These are phyloP conservation scores for Aspergillus intermedius DNA, from an alignment of 2,329 filamentous ascomycete species.

Conservation along the genomic window DNA sequence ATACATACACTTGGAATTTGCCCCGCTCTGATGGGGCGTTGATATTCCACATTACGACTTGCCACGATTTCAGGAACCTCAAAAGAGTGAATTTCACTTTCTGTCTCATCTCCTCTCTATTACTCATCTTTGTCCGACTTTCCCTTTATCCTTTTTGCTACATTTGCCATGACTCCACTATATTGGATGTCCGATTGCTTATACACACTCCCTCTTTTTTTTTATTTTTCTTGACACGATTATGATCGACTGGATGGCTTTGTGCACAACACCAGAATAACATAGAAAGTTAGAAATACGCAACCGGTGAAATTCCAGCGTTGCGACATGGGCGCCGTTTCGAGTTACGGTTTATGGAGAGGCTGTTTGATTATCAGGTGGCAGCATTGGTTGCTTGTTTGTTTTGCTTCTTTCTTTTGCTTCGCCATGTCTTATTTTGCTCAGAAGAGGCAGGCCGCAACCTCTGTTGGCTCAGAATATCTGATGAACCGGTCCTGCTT, in stretches of 20 bases:
- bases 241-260: constrained; percentile 14
- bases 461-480: not conserved
- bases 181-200: not conserved
- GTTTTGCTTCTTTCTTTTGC: not conserved
- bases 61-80: constrained; percentile 13
- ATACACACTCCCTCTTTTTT: not conserved
- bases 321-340: not conserved
- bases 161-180: not conserved
- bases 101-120: not conserved
- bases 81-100: constrained; percentile 5
- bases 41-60: constrained; percentile 16
- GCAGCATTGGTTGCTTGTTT: not conserved
- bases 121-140: not conserved
- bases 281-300: not conserved
- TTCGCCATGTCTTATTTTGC: not conserved
- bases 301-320: not conserved
- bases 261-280: constrained; percentile 10
- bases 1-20: not conserved
- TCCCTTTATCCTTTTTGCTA: constrained; percentile 1
- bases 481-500: not conserved
- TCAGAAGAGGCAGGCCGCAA: not conserved
- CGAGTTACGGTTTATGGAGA: not conserved
- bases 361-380: not conserved
- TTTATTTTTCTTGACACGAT: constrained; percentile 1
- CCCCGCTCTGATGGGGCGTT: not conserved